These are phyloP conservation scores for Dactylellina parvicollis DNA, from an alignment of 2,329 filamentous ascomycete species.

Conservation along the genomic window DNA sequence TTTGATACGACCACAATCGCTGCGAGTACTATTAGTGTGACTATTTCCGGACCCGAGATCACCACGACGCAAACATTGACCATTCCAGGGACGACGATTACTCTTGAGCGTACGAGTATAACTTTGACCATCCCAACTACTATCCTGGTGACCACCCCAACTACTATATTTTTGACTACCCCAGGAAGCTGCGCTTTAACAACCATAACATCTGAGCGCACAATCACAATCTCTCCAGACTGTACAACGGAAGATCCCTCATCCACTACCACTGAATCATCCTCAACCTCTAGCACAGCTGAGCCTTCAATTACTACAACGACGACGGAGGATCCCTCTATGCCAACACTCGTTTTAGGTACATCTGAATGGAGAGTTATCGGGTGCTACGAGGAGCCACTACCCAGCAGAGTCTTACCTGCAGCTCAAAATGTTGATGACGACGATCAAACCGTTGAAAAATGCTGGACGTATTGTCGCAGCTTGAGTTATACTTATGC, in stretches of 20 bases:
- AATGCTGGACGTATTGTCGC: conserved; percentile 11
- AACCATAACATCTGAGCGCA: not conserved
- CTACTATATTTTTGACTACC: not conserved
- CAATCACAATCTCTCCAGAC: not conserved
- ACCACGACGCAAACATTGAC: not conserved
- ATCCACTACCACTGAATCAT: not conserved
- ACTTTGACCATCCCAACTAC: not conserved
- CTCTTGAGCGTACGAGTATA: not conserved
- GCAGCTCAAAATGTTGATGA: not conserved
- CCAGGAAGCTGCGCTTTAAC: not conserved
- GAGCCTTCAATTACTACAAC: not conserved
- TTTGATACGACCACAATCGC: no score
- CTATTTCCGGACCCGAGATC: not conserved
- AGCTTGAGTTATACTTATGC: conserved; percentile 16
- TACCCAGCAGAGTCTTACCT: not conserved
- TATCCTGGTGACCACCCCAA: not conserved
- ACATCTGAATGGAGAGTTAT: not conserved
- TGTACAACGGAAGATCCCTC: no score
- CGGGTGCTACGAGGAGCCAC: conserved; percentile 19
- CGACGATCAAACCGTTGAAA: conserved; percentile 17
- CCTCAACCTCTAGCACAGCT: no score
- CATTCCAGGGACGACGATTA: not conserved
- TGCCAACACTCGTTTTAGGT: conserved; percentile 16
- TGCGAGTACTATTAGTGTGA: not conserved
- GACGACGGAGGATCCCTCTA: not conserved